A percentile compares a stretch with the other conserved stretches of the same genome.
phyloP scores from a whole-genome alignment of 2,329 filamentous ascomycete species.

The Trichoderma guizhouense region DNA sequence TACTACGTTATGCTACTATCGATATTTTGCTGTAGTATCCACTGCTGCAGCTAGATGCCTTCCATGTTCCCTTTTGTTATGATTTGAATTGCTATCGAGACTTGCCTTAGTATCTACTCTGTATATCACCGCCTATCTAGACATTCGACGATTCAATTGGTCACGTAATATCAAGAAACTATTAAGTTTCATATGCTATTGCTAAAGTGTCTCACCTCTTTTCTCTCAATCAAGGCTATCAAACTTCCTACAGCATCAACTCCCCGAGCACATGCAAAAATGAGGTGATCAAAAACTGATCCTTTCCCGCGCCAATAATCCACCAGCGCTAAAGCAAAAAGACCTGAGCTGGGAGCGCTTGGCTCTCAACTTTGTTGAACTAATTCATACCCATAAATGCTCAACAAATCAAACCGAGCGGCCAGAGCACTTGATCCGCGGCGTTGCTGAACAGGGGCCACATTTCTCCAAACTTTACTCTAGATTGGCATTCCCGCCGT shows the following conservation, averaged over 20 bases:
- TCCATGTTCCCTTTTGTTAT: not conserved
- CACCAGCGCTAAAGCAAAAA: constrained; percentile 1
- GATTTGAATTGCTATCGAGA: not conserved
- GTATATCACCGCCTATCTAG: not conserved
- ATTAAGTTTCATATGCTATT: not conserved
- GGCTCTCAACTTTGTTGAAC: constrained; percentile 1
- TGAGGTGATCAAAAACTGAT: not conserved
- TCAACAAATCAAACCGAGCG: constrained; percentile 16
- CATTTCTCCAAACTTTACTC: constrained; percentile 9
- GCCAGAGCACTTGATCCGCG: constrained; percentile 1
- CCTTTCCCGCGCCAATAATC: not conserved
- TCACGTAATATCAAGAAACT: not conserved
- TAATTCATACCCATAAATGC: not conserved
- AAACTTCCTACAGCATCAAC: not conserved
- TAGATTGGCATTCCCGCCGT: not conserved
- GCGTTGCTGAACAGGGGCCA: constrained; percentile 1
- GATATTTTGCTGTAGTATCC: too few relatives aligned
- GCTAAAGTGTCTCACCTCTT: not conserved
- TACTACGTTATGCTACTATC: too few relatives aligned
- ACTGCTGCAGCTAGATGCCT: not conserved
- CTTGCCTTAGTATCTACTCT: not conserved
- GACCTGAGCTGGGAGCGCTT: not conserved
- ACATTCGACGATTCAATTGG: not conserved
- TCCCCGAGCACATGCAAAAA: not conserved
- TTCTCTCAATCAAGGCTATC: not conserved